These are phyloP conservation scores for Blastobotrys indianensis DNA, from an alignment of 1,139 yeast genomes.

Conservation along the genomic window DNA sequence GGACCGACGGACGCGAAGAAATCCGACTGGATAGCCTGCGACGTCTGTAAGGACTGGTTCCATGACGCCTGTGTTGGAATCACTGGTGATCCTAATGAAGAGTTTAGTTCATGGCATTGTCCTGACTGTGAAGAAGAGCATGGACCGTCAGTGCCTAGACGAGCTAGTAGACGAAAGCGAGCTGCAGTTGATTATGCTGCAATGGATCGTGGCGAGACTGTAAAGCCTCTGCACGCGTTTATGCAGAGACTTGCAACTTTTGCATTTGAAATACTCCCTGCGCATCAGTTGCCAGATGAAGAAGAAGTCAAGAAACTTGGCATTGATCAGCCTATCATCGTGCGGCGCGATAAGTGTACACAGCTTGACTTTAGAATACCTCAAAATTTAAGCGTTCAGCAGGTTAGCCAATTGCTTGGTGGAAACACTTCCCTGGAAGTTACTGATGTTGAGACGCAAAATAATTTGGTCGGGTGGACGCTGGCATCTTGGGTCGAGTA, in stretches of 20 bases:
- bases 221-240: constrained; percentile 53
- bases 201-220: constrained; percentile 61
- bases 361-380: constrained; percentile 44
- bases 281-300: constrained; percentile 33
- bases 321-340: constrained; percentile 37
- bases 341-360: constrained; percentile 30
- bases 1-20: neutral
- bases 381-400: constrained; percentile 44
- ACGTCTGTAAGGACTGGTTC: constrained; percentile 55
- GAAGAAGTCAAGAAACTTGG: constrained; percentile 36
- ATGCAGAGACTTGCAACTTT: constrained; percentile 5
- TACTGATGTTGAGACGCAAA: constrained; percentile 86
- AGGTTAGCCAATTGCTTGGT: constrained; percentile 59
- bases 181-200: constrained; percentile 70
- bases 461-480: constrained; percentile 55
- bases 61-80: constrained; percentile 50
- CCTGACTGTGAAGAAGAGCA: constrained; percentile 38
- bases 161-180: constrained; percentile 53
- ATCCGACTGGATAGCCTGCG: constrained; percentile 57
- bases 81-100: constrained; percentile 35
- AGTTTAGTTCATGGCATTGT: constrained; percentile 54
- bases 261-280: constrained; percentile 19
- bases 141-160: constrained; percentile 50
- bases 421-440: constrained; percentile 64
- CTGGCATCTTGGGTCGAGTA: constrained; percentile 72